A percentile compares a stretch with the other conserved stretches of the same genome.
phyloP scores from a whole-genome alignment of 352 stramenopile species.

The Phytophthora pini region DNA sequence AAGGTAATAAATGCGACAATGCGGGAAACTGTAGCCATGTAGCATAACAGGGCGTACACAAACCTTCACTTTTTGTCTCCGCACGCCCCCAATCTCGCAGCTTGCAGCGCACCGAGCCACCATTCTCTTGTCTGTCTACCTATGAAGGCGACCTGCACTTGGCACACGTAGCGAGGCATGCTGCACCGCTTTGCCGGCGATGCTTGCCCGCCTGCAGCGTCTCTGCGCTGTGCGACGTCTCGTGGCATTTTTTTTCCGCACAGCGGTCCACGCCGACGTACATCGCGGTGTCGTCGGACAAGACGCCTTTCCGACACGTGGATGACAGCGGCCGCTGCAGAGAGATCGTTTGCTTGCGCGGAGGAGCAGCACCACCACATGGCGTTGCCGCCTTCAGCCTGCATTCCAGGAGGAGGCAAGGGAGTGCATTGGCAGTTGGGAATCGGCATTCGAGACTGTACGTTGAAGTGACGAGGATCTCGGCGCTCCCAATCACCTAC shows the following conservation, averaged over 20 bases:
- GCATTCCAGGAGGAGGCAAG: background rate
- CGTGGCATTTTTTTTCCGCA: slow-evolving; percentile 18
- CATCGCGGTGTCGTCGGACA: slow-evolving; percentile 9
- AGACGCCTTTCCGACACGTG: slow-evolving; percentile 11
- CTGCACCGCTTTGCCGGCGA: too few relatives aligned
- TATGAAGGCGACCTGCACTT: too few relatives aligned
- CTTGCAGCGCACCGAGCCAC: too few relatives aligned
- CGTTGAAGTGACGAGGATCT: slow-evolving; percentile 11
- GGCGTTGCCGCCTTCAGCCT: background rate
- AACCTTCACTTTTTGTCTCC: slow-evolving; percentile 27
- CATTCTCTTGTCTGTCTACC: too few relatives aligned
- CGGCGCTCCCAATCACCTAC: slow-evolving; percentile 12
- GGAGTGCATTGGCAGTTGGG: background rate
- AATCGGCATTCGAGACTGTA: background rate
- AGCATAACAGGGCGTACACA: slow-evolving; percentile 15
- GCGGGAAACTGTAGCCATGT: slow-evolving; percentile 28
- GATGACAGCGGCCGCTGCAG: slow-evolving; percentile 1
- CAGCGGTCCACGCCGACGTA: slow-evolving; percentile 12
- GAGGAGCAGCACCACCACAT: slow-evolving; percentile 1
- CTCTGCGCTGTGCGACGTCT: background rate
- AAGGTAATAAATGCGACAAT: slow-evolving; percentile 25
- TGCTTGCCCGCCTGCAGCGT: background rate
- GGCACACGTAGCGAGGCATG: too few relatives aligned
- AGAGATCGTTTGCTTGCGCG: slow-evolving; percentile 5
- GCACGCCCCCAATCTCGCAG: too few relatives aligned